Conservation (phyloP, 1,139 yeast species). For the Kodamaea ohmeri region DNA sequence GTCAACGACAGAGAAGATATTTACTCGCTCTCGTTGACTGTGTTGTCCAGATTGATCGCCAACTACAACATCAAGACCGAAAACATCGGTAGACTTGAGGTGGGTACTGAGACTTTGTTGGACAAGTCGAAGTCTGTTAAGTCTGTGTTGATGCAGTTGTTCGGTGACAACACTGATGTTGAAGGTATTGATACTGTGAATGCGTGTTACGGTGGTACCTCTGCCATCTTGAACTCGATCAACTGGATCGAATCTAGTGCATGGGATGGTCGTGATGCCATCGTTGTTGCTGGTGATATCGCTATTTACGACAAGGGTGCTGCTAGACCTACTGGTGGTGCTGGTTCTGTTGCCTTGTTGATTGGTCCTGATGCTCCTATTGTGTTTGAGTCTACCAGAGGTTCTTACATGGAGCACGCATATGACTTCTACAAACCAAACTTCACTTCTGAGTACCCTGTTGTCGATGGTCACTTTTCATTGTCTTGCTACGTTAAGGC, state of each 20-base stretch:
- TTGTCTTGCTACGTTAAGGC: constrained; percentile 93
- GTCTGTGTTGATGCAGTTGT: constrained; percentile 91
- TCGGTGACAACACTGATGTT: constrained; percentile 83
- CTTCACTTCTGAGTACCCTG: constrained; percentile 94
- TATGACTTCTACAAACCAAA: constrained; percentile 98
- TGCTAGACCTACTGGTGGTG: constrained; percentile 99
- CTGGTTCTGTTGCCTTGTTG: constrained; percentile 92
- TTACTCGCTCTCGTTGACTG: constrained; percentile 88
- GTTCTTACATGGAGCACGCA: constrained; percentile 92
- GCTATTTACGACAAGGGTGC: constrained; percentile 97
- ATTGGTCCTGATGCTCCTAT: constrained; percentile 98
- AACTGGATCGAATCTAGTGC: constrained; percentile 96
- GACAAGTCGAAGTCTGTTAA: constrained; percentile 98
- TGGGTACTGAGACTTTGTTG: constrained; percentile 95
- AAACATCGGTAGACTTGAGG: constrained; percentile 91
- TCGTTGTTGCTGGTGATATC: constrained; percentile 96
- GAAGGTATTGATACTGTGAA: constrained; percentile 97
- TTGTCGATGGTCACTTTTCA: constrained; percentile 96
- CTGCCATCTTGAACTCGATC: constrained; percentile 87
- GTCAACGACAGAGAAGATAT: constrained; percentile 98
- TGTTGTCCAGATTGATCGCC: constrained; percentile 66
- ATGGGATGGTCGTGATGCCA: constrained; percentile 99
- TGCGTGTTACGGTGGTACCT: constrained; percentile 99
- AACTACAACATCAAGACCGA: constrained; percentile 80
- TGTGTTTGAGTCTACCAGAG: constrained; percentile 84